Percentiles rank a stretch among this genome's conserved stretches.
phyloP scores from a whole-genome alignment of 345 rosid species.

The Triadica sebifera region DNA sequence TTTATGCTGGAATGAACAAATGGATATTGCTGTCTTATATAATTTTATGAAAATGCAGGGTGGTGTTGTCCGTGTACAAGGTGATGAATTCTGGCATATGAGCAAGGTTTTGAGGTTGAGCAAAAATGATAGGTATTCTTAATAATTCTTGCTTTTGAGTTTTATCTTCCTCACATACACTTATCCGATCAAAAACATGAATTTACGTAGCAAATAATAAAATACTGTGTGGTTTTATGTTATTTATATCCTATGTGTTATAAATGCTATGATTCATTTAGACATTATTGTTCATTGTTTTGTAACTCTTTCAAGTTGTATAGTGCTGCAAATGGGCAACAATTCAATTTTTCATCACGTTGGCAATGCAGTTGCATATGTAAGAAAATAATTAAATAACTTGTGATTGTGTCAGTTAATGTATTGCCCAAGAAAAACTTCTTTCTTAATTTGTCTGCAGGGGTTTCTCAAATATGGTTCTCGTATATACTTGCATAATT shows the following conservation, averaged over 20 bases:
- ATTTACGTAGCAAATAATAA: not conserved
- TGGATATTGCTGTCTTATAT: not conserved
- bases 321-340: not conserved
- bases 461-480: not conserved
- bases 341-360: not conserved
- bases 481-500: not conserved
- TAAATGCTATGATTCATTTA: not conserved
- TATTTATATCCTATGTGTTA: not conserved
- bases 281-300: not conserved
- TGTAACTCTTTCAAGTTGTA: not conserved
- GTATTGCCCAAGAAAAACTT: not conserved
- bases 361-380: not conserved
- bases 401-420: not conserved
- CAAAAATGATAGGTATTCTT: constrained; percentile 47
- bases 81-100: constrained; percentile 90
- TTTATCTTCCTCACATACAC: not conserved
- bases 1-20: not conserved
- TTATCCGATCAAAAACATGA: not conserved
- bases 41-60: constrained; percentile 43
- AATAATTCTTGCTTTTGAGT: not conserved
- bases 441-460: too few relatives aligned
- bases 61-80: constrained; percentile 60
- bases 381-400: not conserved
- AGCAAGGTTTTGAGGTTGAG: constrained; percentile 68
- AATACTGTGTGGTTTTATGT: not conserved